Base-by-base conservation (phyloP, 1,284 basidiomycete species). In the Ganoderma leucocontextum region DNA sequence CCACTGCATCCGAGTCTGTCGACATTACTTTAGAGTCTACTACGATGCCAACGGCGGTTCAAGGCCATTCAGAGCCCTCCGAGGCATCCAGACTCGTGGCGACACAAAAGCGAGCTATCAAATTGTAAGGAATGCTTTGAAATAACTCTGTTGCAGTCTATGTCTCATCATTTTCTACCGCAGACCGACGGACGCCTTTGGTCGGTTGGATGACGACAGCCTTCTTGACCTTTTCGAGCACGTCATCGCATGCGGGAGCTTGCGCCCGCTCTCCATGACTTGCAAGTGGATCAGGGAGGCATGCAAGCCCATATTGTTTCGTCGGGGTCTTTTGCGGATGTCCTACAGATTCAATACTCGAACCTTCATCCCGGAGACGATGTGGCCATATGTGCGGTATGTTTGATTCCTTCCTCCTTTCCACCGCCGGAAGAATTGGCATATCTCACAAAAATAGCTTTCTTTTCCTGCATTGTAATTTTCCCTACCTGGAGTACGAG, bases 201-300 rank as follows among this genome's bases (percentile, higher is more conserved):
- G 19, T 38, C 55, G 55, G 2, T n/a, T 58, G n/a, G 55, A 58
- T 35, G 0, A 19, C 35, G 36, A 58, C 36, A 58, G 55, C 55
- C 33, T 38, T 8, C 15, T 13, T 36, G 15, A 22, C 10, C 35
- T 58, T 22, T 38, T 58, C 7, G 55, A 58, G 19, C 19, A 58
- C 7, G 10, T 22, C 36, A 1, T 13, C 17, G 36, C 8, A n/a
- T n/a, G 35, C 36, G 8, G 19, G 19, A 19, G 19, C 10, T 58
- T 58, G 36, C n/a, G 19, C 55, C 10, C 33, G 1, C 55, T 58
- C n/a, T 58, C 35, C 3, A 12, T 58, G 4, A 38, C 55, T 12
- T 58, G 55, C 55, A 36, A 38, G n/a, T 58, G 55, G 55, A 38
- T 58, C 4, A 58, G 55, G 35, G 36, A 58, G 13, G 55, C 35